Base-by-base conservation (phyloP, 768 basidiomycete species). In the Multifurca ochricompacta region DNA sequence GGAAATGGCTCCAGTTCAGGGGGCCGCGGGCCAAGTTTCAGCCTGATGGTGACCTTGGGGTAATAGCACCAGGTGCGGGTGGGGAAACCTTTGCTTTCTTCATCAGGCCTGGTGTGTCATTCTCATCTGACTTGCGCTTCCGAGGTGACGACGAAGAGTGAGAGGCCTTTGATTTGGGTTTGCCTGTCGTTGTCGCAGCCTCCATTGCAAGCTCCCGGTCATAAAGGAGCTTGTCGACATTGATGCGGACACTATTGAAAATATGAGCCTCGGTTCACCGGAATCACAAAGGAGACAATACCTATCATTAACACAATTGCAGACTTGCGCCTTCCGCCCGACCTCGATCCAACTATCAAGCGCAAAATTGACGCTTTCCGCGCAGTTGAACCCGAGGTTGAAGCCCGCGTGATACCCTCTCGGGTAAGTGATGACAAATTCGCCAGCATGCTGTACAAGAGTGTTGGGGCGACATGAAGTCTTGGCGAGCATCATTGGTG, bases 281-380 rank as follows among this genome's bases (percentile, higher is more conserved):
- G 5, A 7, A 31, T 1, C 10, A 27, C 16, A 21, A 34, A 46
- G 37, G 11, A 4, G 36, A 42, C 68, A 19, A 21, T 61, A 85
- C 88, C 88, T 91, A 65, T 83, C 82, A 48, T 72, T 66, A n/a
- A 88, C 75, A 63, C 87, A 90, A 62, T 79, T 71, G 61, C 89
- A 91, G 3, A 74, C 81, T 58, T 82, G 82, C 6, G 95, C 94
- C 51, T 77, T 79, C 53, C 89, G 75, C 1, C 93, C 95, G 18
- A 94, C 69, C 37, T 93, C 91, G 5, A 97, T 69, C 94, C 94
- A 98, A 59, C 87, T 89, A 39, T 96, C 90, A 25, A 96, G 73
- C 0, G 95, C 95, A 66, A 97, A 98, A 67, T 98, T 98, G 64
- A 96, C 91, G 59, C 89, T 91, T 70, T 97, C 95, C 1, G 95